These are phyloP conservation scores for Centrapalus pauciflorus DNA, from an alignment of 129 eudicot genomes.

Conservation along the genomic window DNA sequence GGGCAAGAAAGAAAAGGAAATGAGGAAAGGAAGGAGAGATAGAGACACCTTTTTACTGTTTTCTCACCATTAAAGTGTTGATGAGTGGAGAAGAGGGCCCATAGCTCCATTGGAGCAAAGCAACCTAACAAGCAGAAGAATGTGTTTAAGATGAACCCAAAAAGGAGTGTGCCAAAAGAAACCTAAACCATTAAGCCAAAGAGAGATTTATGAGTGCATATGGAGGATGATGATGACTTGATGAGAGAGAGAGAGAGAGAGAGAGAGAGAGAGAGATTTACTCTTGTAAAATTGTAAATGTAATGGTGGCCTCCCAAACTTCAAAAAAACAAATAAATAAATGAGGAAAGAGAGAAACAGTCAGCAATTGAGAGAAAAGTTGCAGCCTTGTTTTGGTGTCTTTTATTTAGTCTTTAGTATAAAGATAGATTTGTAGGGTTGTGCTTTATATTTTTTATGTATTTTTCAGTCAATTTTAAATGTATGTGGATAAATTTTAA, in stretches of 20 bases:
- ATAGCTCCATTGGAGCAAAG: slow-evolving; percentile 36
- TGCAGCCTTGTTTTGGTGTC: slow-evolving; percentile 39
- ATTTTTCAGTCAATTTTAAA: background rate
- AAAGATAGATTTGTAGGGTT: slow-evolving; percentile 39
- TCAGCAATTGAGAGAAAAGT: slow-evolving; percentile 31
- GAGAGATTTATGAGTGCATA: background rate
- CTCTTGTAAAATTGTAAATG: no score
- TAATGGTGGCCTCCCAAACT: slow-evolving; percentile 20
- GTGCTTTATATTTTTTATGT: slow-evolving; percentile 9
- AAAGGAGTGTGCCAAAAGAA: slow-evolving; percentile 16
- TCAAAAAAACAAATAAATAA: background rate
- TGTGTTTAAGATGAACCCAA: slow-evolving; percentile 42
- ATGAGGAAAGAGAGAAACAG: slow-evolving; percentile 16
- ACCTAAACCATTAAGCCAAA: slow-evolving; percentile 37
- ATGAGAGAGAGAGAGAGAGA: slow-evolving; percentile 1
- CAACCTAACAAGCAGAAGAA: slow-evolving; percentile 56
- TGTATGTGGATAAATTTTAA: background rate
- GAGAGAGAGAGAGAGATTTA: slow-evolving; percentile 10
- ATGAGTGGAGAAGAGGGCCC: slow-evolving; percentile 76
- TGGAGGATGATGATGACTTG: background rate
- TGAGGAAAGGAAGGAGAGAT: slow-evolving; percentile 19
- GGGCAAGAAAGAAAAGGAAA: slow-evolving; percentile 33
- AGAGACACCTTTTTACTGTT: slow-evolving; percentile 25
- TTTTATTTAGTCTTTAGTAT: slow-evolving; percentile 33
- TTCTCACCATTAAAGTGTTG: slow-evolving; percentile 43